These are phyloP conservation scores for Epichloe sibirici DNA, from an alignment of 2,329 filamentous ascomycete species.

Conservation along the genomic window DNA sequence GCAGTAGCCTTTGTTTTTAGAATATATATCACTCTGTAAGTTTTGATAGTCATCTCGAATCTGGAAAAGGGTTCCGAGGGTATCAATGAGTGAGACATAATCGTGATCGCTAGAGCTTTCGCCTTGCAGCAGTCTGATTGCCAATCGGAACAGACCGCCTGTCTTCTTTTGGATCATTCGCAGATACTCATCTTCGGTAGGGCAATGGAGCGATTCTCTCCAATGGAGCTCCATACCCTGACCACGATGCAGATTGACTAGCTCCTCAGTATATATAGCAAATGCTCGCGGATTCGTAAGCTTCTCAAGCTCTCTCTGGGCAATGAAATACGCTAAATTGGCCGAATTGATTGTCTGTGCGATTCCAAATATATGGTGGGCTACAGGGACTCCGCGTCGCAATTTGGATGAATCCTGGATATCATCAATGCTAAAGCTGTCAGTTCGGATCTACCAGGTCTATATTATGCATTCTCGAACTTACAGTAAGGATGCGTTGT, in stretches of 20 bases:
- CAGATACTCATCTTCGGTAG: slow-evolving; percentile 69
- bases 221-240: slow-evolving; percentile 82
- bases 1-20: slow-evolving; percentile 5
- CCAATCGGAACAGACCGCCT: slow-evolving; percentile 65
- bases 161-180: slow-evolving; percentile 82
- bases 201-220: slow-evolving; percentile 67
- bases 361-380: slow-evolving; percentile 35
- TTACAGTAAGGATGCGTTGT: slow-evolving; percentile 34
- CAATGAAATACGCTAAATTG: slow-evolving; percentile 33
- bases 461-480: not conserved
- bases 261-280: slow-evolving; percentile 60
- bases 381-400: slow-evolving; percentile 33
- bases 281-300: slow-evolving; percentile 51
- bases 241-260: slow-evolving; percentile 66
- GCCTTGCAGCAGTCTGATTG: slow-evolving; percentile 73
- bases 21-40: slow-evolving; percentile 2
- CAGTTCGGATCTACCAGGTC: slow-evolving; percentile 14
- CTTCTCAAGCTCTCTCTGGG: slow-evolving; percentile 34
- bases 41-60: slow-evolving; percentile 8
- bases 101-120: slow-evolving; percentile 25
- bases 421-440: slow-evolving; percentile 39
- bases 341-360: slow-evolving; percentile 40
- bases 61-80: slow-evolving; percentile 5
- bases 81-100: slow-evolving; percentile 4
- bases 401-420: slow-evolving; percentile 35